Base-by-base conservation (phyloP, 2,329 filamentous ascomycete species). In the Colletotrichum limetticola region DNA sequence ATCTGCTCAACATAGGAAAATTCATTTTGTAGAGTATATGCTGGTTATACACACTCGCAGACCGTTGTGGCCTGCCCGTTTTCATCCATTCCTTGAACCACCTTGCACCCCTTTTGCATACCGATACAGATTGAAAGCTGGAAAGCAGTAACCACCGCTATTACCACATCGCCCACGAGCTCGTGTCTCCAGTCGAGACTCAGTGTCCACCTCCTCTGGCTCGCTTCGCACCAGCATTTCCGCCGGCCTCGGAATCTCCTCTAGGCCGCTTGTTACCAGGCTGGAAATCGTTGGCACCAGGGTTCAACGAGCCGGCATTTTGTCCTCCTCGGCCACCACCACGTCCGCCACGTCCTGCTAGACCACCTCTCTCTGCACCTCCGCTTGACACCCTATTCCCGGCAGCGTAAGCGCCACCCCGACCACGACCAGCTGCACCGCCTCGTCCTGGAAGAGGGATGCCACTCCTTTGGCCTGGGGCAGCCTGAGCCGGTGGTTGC, bases 241-340 rank as follows among this genome's bases (percentile, higher is more conserved):
- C 83, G 4, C 82, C 83, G 26, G 75, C 79, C 63, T 86, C 84
- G 0, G 82, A 83, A 67, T 91, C 89, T 61, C 90, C 88, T 66
- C 89, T 83, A 16, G 88, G 85, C 32, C 89, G 84, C 81, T 91
- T 91, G 75, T 85, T 88, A 4, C 89, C 88, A 9, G 87, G 86
- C 55, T 90, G 89, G 76, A 90, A 88, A 69, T 91, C 90, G 61
- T 85, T 83, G 11, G 87, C 89, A 14, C 81, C 82, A 1, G 86
- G 85, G 75, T 89, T 91, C 76, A 91, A 76, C 14, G 46, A 3
- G 12, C 72, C 82, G 6, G 79, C 78, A 5, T 78, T 78, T 49
- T 86, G 83, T 37, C 84, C 82, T 28, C 83, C 83, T 53, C 83
- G 42, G 42, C 19, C 76, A 30, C 87, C 86, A 57, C 87, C 83